Evolutionary conservation across 192 early-diverging fungal genomes (phyloP).

Genomic region (Coemansia sp.): DNA sequence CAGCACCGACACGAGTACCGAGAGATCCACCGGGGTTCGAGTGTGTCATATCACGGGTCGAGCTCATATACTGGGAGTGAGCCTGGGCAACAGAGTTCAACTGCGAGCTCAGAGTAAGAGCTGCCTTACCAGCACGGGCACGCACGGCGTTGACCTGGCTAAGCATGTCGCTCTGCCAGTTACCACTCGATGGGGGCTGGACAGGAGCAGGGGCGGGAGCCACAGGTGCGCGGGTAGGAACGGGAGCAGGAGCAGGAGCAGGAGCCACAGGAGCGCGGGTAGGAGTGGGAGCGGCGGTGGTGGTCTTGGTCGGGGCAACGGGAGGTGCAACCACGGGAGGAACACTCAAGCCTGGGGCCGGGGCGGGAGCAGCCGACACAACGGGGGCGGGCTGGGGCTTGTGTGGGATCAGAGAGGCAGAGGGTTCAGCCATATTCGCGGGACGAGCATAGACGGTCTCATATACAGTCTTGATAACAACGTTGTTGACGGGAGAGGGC

Average conservation of each 20-base stretch:
- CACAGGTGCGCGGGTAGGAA: neutral
- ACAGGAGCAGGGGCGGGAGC: constrained; percentile 9
- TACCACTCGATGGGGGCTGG: neutral
- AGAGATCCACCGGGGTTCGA: constrained; percentile 30
- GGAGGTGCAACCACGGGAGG: neutral
- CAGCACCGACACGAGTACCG: constrained; percentile 22
- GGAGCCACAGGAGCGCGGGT: neutral
- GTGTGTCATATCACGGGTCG: constrained; percentile 27
- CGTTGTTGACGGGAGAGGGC: constrained; percentile 4
- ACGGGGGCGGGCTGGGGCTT: constrained; percentile 8
- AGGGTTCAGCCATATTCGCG: neutral
- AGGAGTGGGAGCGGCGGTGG: neutral
- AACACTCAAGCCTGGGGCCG: neutral
- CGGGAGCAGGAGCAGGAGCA: neutral
- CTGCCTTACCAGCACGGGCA: constrained; percentile 21
- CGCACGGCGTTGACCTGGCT: constrained; percentile 42
- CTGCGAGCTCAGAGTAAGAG: constrained; percentile 15
- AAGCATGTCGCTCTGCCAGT: constrained; percentile 46
- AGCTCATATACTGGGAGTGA: constrained; percentile 45
- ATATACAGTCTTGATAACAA: constrained; percentile 26
- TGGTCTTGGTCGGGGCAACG: neutral
- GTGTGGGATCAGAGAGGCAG: neutral
- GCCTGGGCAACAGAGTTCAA: constrained; percentile 40
- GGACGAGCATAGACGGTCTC: constrained; percentile 11
- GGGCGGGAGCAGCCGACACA: neutral